Percentiles rank a stretch among this genome's conserved stretches.
phyloP scores from a whole-genome alignment of 148 eudicot genomes.

The Cornus florida region DNA sequence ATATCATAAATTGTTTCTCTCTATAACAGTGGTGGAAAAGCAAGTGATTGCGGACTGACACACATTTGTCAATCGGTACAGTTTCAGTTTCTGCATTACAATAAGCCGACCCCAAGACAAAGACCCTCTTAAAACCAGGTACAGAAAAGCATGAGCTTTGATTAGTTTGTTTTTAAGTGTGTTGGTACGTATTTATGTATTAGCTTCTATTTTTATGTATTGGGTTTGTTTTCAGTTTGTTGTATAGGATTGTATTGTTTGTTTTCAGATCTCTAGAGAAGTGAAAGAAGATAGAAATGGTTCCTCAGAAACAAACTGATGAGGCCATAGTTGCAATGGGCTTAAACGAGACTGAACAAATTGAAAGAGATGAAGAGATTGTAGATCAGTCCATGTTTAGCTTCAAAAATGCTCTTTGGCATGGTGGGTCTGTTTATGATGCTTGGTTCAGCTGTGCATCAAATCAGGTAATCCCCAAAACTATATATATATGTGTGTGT shows the following conservation, averaged over 20 bases:
- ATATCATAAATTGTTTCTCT: neutral
- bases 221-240: neutral
- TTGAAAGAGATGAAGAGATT: conserved; percentile 18
- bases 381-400: conserved; percentile 19
- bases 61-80: neutral
- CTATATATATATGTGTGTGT: neutral
- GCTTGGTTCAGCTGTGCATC: conserved; percentile 60
- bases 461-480: conserved; percentile 32
- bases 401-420: conserved; percentile 39
- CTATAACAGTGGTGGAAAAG: conserved; percentile 10
- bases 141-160: neutral
- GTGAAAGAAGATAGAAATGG: conserved; percentile 14
- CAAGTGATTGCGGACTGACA: neutral
- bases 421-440: conserved; percentile 54
- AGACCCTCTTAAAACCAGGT: neutral
- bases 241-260: neutral
- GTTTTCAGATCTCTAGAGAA: conserved; percentile 1
- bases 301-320: conserved; percentile 32
- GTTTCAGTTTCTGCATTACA: neutral
- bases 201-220: neutral
- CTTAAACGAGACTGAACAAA: conserved; percentile 15
- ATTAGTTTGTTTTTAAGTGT: neutral
- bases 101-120: neutral
- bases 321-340: conserved; percentile 30
- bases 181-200: neutral